These are phyloP conservation scores for Kazachstania africana DNA, from an alignment of 805 yeast genomes.

Conservation along the genomic window DNA sequence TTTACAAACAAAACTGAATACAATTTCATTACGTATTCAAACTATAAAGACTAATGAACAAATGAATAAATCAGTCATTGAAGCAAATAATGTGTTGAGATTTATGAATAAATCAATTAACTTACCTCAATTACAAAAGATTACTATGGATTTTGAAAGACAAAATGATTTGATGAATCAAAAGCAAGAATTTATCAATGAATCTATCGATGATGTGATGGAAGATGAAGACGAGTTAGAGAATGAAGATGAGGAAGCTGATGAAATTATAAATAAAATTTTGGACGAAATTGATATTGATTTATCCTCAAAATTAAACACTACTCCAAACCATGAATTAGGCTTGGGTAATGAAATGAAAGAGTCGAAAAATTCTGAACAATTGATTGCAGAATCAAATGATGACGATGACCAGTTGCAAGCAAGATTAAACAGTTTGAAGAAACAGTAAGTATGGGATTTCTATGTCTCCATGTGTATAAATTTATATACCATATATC, in stretches of 20 bases:
- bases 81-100: conserved; percentile 74
- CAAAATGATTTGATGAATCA: conserved; percentile 97
- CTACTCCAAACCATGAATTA: conserved; percentile 30
- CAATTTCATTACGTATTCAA: conserved; percentile 82
- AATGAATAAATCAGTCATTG: conserved; percentile 90
- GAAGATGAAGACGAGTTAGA: conserved; percentile 83
- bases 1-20: conserved; percentile 94
- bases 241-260: conserved; percentile 80
- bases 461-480: background rate
- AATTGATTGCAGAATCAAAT: conserved; percentile 8
- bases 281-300: conserved; percentile 94
- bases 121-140: conserved; percentile 74
- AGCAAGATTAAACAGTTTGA: conserved; percentile 75
- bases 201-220: conserved; percentile 94
- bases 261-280: conserved; percentile 82
- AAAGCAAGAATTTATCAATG: conserved; percentile 97
- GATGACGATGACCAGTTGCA: conserved; percentile 73
- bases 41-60: conserved; percentile 87
- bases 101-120: conserved; percentile 89
- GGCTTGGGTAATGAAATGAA: conserved; percentile 8
- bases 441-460: conserved; percentile 30
- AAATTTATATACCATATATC: background rate
- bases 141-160: conserved; percentile 89
- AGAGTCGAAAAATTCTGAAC: conserved; percentile 31
- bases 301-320: conserved; percentile 38